phyloP scores from a whole-genome alignment of 768 basidiomycete genomes.

The Hygrophorus pudorinus region DNA sequence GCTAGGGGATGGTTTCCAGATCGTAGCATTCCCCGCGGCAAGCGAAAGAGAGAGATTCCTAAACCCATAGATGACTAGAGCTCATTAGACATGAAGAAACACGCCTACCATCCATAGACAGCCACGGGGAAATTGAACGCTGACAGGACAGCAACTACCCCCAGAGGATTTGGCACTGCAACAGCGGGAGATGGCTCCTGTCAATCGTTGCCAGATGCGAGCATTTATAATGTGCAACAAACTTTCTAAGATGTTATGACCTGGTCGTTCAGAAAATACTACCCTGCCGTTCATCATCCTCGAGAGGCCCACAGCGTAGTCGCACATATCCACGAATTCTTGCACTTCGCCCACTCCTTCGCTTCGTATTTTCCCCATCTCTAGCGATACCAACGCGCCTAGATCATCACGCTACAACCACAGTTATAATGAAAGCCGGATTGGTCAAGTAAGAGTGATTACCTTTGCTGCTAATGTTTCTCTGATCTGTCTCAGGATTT shows the following conservation, averaged over 20 bases:
- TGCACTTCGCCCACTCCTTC: conserved; percentile 93
- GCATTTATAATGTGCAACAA: conserved; percentile 8
- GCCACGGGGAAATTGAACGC: conserved; percentile 98
- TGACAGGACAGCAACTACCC: conserved; percentile 61
- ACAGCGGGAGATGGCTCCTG: no score
- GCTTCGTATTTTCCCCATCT: conserved; percentile 86
- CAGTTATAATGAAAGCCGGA: conserved; percentile 11
- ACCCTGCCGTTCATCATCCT: conserved; percentile 91
- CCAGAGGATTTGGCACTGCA: conserved; percentile 82
- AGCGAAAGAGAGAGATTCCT: conserved; percentile 90
- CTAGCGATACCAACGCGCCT: conserved; percentile 75
- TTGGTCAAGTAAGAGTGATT: not conserved
- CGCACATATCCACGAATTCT: conserved; percentile 95
- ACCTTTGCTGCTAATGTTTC: conserved; percentile 72
- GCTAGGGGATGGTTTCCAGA: conserved; percentile 92
- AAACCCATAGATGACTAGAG: conserved; percentile 4
- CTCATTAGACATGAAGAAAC: not conserved
- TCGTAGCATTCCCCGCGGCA: conserved; percentile 83
- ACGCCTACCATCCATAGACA: conserved; percentile 74
- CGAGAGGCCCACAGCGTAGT: conserved; percentile 88
- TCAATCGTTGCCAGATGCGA: conserved; percentile 12
- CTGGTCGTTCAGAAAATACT: conserved; percentile 80
- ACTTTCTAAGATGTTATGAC: conserved; percentile 89
- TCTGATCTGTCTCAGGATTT: conserved; percentile 80
- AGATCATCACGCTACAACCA: conserved; percentile 56